Percentiles rank a stretch among this genome's conserved stretches.
phyloP scores from a whole-genome alignment of 805 yeast species.

The Myxozyma vanderwaltii region DNA sequence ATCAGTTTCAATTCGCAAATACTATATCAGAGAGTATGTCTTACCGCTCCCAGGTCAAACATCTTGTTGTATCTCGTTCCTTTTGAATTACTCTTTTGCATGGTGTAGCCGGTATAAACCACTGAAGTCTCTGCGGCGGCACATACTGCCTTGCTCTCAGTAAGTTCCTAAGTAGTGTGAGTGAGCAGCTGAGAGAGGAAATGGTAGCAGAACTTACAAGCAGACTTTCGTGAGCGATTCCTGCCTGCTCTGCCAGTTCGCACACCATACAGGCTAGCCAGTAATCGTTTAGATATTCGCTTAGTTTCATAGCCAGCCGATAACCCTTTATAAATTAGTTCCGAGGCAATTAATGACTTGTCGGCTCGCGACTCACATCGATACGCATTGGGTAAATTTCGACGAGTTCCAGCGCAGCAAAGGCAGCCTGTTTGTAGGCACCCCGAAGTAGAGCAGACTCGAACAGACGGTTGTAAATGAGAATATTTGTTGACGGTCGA shows the following conservation, averaged over 20 bases:
- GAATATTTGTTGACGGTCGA: background rate
- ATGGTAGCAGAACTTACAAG: background rate
- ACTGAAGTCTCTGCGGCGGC: background rate
- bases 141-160: background rate
- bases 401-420: conserved; percentile 3
- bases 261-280: conserved; percentile 6
- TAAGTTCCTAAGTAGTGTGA: background rate
- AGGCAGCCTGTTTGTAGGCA: conserved; percentile 4
- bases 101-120: background rate
- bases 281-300: background rate
- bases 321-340: background rate
- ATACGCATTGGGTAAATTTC: conserved; percentile 2
- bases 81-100: background rate
- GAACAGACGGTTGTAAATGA: background rate
- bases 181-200: background rate
- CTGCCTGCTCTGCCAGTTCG: background rate
- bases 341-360: background rate
- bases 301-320: background rate
- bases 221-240: background rate
- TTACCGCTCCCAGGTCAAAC: conserved; percentile 9
- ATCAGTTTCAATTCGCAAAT: too few relatives aligned
- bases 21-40: background rate
- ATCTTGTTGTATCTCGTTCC: conserved; percentile 1
- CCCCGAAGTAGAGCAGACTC: background rate
- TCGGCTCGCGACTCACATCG: background rate